Base-by-base conservation (phyloP, 169 alveolate genomes). In the Theileria luwenshuni region DNA sequence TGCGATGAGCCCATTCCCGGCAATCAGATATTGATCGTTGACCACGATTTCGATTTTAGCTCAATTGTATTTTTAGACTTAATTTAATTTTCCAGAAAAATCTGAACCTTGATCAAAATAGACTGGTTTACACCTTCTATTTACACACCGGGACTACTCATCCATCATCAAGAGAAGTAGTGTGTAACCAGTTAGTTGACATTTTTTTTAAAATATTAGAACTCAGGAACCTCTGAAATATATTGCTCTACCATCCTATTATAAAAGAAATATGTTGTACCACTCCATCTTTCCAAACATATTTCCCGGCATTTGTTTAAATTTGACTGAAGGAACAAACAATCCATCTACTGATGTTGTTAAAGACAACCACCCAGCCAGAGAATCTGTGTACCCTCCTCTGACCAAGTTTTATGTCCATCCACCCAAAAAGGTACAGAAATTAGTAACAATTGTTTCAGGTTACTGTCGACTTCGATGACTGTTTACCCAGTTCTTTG, bases 1-100 rank as follows among this genome's bases (percentile, higher is more conserved):
- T 91, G 94, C 69, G 94, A 86, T 30, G 91, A 90, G 30, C 92
- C 93, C 23, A 69, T 83, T 13, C 88, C 77, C 68, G 95, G 96
- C 13, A 79, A 65, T 38, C 61, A 71, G 42, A 23, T 81, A 30
- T 60, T 81, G 49, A 61, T 86, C 25, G n/a, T 54, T 1, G 28
- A 63, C 74, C 69, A 45, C 71, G 10, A 38, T 7, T 5, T 7
- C 17, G 45, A 38, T 10, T 38, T 38, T 5, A 38, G 45, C 10
- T 38, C 10, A 38, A 38, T 38, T 5, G 45, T 38, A 38, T 38
- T 5, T 38, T 7, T 7, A 7, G 17, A 38, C 45, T 38, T 10
- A 10, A 7, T 38, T 38, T 38, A 38, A 38, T 38, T 10, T 10
- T 38, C 10, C 45, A 38, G 45, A 38, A 38, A 5, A 38, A 5